Base-by-base conservation (phyloP, 345 rosid genomes). In the Eucalyptus grandis region DNA sequence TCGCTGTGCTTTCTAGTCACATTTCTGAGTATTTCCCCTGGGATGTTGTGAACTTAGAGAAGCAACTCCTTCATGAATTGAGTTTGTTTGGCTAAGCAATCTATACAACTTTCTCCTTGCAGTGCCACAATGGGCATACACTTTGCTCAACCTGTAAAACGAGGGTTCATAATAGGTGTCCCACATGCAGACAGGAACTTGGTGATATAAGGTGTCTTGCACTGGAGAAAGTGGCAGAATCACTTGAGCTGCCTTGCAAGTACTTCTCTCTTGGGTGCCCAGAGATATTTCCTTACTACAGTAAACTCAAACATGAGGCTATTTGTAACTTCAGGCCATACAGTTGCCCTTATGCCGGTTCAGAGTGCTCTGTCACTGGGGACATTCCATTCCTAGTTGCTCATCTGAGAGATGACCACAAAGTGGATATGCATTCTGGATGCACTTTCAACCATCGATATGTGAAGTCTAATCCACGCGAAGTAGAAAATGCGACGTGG, bases 91-190 rank as follows among this genome's bases (percentile, higher is more conserved):
- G 62, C 65, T 86, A 56, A 86, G 34, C 62, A 50, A 51, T n/a
- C 60, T 37, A 11, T 19, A 19, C 83, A 72, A 2, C 87, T 86
- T 69, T 51, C 87, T 86, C 62, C 44, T 86, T 88, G 93, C 99
- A 97, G 99, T 97, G 99, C 92, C 99, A 95, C 92, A 97, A 97
- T 89, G 99, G 99, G 47, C 99, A 97, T 90, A 97, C 99, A 24
- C 96, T 97, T 21, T 97, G 99, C 91, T 97, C 99, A 86, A 95
- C 97, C 81, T 97, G 99, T 93, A 97, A 97, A 95, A 93, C 91
- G 81, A 93, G 96, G 92, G 99, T 97, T 51, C 98, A 96, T 87
- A 97, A 97, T 88, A 94, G 99, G 34, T 97, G 99, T 77, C 99
- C 99, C 37, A 97, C 99, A 77, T 97, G 99, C 91, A 93, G 99